Evolutionary conservation across 2,329 filamentous ascomycete genomes (phyloP).

Genomic region (Akanthomyces dipterigenus): DNA sequence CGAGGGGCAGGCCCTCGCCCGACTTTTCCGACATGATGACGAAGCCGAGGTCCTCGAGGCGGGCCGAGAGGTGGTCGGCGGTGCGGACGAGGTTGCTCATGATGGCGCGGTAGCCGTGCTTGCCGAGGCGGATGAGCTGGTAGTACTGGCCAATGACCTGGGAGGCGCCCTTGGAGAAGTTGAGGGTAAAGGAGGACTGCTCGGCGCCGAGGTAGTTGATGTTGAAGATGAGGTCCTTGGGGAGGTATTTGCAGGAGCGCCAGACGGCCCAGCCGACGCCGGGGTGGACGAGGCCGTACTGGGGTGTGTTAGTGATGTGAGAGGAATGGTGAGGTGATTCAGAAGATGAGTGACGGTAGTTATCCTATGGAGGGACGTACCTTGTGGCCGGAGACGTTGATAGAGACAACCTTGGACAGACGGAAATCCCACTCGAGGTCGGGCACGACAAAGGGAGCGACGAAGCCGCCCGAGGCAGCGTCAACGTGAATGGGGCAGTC

Average conservation of each 20-base stretch:
- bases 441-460: constrained; percentile 83
- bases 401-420: constrained; percentile 79
- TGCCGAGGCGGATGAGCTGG: constrained; percentile 89
- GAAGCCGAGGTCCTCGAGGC: constrained; percentile 71
- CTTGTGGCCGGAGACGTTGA: constrained; percentile 94
- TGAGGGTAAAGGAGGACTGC: constrained; percentile 91
- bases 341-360: no score
- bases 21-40: constrained; percentile 77
- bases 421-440: constrained; percentile 88
- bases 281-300: constrained; percentile 67
- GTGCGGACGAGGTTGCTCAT: constrained; percentile 91
- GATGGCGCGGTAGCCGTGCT: constrained; percentile 84
- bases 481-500: constrained; percentile 91
- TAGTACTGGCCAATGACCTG: constrained; percentile 98
- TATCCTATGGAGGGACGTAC: constrained; percentile 37
- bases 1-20: constrained; percentile 77
- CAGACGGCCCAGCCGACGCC: constrained; percentile 93
- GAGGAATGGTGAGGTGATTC: no score
- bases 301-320: neutral
- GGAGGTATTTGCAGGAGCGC: constrained; percentile 75
- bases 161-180: constrained; percentile 92
- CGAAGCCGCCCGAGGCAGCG: constrained; percentile 86
- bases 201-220: constrained; percentile 98
- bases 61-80: constrained; percentile 75
- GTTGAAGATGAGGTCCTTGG: constrained; percentile 93